A percentile compares a stretch with the other conserved stretches of the same genome.
phyloP scores from a whole-genome alignment of 176 grass and related monocot species.

The Lolium perenne region DNA sequence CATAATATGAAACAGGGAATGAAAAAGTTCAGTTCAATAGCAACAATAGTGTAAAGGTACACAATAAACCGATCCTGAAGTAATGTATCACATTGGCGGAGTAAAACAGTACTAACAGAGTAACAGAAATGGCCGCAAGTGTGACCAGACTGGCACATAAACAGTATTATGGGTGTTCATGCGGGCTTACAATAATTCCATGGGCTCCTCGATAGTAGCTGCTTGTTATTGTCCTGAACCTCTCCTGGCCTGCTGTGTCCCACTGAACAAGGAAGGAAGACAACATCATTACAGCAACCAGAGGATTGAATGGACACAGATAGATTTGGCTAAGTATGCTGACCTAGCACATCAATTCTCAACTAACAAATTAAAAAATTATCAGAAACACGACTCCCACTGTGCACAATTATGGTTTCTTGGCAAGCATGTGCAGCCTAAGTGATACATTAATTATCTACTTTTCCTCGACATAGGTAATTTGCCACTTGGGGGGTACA shows the following conservation, averaged over 20 bases:
- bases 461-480: not conserved
- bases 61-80: not conserved
- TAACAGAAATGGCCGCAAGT: not conserved
- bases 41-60: not conserved
- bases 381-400: not conserved
- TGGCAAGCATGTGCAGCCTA: constrained; percentile 15
- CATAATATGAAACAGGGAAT: not conserved
- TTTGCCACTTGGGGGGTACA: not conserved
- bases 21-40: not conserved
- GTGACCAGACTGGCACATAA: not conserved
- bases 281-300: constrained; percentile 38
- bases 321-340: constrained; percentile 34
- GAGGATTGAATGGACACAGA: constrained; percentile 19
- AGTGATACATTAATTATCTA: not conserved
- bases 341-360: constrained; percentile 23
- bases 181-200: constrained; percentile 84
- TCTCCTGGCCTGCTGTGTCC: constrained; percentile 96
- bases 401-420: not conserved
- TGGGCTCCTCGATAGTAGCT: constrained; percentile 97
- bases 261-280: constrained; percentile 61
- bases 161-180: not conserved
- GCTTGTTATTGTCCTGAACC: constrained; percentile 95
- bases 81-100: not conserved
- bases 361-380: constrained; percentile 28
- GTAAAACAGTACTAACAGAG: not conserved